Evolutionary conservation across 495 filamentous ascomycete species (phyloP), one percentile per base, ranked within the genome.

Genomic region (Aspergillus heteromorphus): DNA sequence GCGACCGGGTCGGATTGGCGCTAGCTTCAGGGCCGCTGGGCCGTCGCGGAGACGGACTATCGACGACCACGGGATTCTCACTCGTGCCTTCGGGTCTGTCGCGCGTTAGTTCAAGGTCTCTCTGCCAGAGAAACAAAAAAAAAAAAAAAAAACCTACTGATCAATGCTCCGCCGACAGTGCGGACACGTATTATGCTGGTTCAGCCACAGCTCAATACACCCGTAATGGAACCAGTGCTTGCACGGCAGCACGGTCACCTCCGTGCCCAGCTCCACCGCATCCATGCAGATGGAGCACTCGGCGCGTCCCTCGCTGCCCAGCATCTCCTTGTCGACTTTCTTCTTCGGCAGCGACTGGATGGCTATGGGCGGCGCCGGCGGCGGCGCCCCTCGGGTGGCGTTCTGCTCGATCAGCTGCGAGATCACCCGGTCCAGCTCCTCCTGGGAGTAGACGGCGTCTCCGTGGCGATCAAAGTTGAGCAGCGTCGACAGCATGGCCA

Each of bases 221-320:
- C 79, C 71, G 45, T 79, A 84, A 64, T 95, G 90, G 66, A 95
- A 98, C 88, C 89, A 95, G 63, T 98, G 93, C 2, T 78, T 85
- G 71, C 93, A 98, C 2, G 92, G 92, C 23, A 98, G 70, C 20
- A 86, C 78, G 0, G 85, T 83, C 6, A 93, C 88, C 65, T 91
- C 84, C 20, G 85, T 87, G 13, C 83, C 88, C 30, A 87, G 62
- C 40, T 83, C 75, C 30, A 95, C 84, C 2, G 88, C 79, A 51
- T 97, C 92, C 78, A 97, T 97, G 65, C 93, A 98, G 54, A 96
- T 92, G 20, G 88, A 89, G 64, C 91, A 96, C 58, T 95, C 92
- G 3, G 80, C 88, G 54, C 73, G 83, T 67, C 88, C 82, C 27
- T 79, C 79, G 19, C 65, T 58, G 4, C 76, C 81, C 20, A 92